These are phyloP conservation scores for Pythium sp. DNA, from an alignment of 352 stramenopile species.

Conservation along the genomic window DNA sequence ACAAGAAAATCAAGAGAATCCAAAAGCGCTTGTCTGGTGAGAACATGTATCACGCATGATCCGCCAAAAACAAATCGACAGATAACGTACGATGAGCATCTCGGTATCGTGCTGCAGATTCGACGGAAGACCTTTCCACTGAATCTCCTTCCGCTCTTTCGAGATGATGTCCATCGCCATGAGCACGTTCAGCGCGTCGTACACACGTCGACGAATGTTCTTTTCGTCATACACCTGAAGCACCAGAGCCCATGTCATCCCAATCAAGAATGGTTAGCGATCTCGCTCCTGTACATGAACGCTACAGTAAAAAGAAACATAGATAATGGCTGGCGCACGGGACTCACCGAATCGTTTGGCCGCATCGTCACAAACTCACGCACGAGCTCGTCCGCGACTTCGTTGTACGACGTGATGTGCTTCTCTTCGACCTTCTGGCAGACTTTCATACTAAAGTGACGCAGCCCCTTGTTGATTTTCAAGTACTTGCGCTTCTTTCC, in stretches of 20 bases:
- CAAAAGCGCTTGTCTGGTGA: not conserved
- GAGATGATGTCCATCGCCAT: conserved; percentile 99
- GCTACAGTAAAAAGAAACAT: not conserved
- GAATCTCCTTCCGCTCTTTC: conserved; percentile 95
- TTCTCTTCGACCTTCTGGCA: conserved; percentile 97
- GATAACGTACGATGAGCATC: conserved; percentile 60
- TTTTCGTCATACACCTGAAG: conserved; percentile 90
- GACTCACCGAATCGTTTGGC: conserved; percentile 64
- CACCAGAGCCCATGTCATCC: not conserved
- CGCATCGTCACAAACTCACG: conserved; percentile 87
- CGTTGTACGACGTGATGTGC: conserved; percentile 94
- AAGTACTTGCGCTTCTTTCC: conserved; percentile 78
- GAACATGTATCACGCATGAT: not conserved
- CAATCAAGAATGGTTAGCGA: not conserved
- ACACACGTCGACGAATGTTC: conserved; percentile 96
- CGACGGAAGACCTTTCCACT: conserved; percentile 78
- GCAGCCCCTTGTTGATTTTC: conserved; percentile 91
- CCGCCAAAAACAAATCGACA: not conserved
- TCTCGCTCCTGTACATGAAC: not conserved
- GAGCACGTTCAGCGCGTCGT: conserved; percentile 97
- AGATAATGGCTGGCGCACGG: not conserved
- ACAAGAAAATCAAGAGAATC: not conserved
- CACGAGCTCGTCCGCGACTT: conserved; percentile 93
- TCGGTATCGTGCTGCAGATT: conserved; percentile 88
- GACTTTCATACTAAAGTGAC: conserved; percentile 96